Evolutionary conservation across 257 asterid species (phyloP).

Genomic region (Rauvolfia tetraphylla): DNA sequence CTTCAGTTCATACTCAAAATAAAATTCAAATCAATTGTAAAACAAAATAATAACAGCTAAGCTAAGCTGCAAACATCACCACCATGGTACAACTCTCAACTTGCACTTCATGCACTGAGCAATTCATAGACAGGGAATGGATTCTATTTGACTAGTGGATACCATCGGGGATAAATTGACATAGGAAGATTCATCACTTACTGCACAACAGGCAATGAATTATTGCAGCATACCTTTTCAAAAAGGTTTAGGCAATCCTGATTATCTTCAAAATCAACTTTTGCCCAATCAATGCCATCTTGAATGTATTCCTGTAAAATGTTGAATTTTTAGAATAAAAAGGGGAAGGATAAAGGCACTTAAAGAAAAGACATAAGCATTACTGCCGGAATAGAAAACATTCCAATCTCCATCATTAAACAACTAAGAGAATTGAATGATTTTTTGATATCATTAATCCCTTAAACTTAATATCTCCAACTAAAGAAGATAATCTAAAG

Average conservation of each 20-base stretch:
- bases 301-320: slow-evolving; percentile 79
- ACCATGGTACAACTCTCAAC: slow-evolving; percentile 4
- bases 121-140: not conserved
- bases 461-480: not conserved
- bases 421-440: not conserved
- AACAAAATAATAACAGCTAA: not conserved
- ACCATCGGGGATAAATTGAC: not conserved
- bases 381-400: not conserved
- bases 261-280: slow-evolving; percentile 95
- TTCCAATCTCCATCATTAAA: not conserved
- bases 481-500: not conserved
- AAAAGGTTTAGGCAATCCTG: slow-evolving; percentile 94
- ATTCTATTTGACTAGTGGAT: not conserved
- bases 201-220: slow-evolving; percentile 1
- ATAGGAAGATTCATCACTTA: not conserved
- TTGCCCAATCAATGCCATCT: slow-evolving; percentile 99
- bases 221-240: slow-evolving; percentile 69
- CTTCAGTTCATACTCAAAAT: not conserved
- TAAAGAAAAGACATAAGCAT: not conserved
- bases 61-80: not conserved
- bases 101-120: not conserved
- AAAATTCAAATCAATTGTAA: not conserved
- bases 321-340: slow-evolving; percentile 14
- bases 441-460: not conserved
- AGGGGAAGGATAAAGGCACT: not conserved